Percentiles rank a stretch among this genome's conserved stretches.
Evolutionary conservation across 1,284 basidiomycete species (phyloP).

Genomic region (Heliocybe sulcata): DNA sequence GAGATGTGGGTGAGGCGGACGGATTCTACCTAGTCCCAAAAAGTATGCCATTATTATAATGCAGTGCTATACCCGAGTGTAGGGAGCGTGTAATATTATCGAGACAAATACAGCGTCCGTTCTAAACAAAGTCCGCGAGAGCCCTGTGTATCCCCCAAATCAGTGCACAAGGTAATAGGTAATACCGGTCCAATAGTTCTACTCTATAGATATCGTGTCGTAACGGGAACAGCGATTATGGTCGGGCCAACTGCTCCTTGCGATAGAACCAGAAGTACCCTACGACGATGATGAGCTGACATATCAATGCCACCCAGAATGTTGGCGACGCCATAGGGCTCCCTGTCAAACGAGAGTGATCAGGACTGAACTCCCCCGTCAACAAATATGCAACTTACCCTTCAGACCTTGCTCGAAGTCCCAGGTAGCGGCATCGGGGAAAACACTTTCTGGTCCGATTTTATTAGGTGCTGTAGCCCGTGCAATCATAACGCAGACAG

Average conservation of each 20-base stretch:
- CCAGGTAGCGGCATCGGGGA: conserved; percentile 89
- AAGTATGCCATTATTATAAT: conserved; percentile 1
- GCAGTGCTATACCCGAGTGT: not conserved
- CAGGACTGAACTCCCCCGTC: conserved; percentile 2
- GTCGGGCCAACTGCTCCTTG: conserved; percentile 55
- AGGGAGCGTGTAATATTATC: conserved; percentile 1
- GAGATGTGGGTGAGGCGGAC: too few species aligned
- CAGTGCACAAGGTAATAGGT: not conserved
- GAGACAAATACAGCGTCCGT: conserved; percentile 5
- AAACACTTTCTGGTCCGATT: conserved; percentile 81
- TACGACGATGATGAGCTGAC: conserved; percentile 76
- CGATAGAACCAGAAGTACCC: conserved; percentile 96
- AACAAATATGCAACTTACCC: conserved; percentile 26
- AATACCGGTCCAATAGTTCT: conserved; percentile 1
- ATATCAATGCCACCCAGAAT: conserved; percentile 84
- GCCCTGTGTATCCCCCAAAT: not conserved
- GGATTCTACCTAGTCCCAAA: not conserved
- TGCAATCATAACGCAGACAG: conserved; percentile 79
- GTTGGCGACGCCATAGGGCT: conserved; percentile 74
- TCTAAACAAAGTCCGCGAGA: conserved; percentile 2
- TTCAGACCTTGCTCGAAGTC: conserved; percentile 64
- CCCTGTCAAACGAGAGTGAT: conserved; percentile 21
- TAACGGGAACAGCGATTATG: not conserved
- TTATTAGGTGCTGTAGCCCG: conserved; percentile 81
- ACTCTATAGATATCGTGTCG: not conserved